Base-by-base conservation (phyloP, 169 alveolate species). In the Cryptosporidium felis region DNA sequence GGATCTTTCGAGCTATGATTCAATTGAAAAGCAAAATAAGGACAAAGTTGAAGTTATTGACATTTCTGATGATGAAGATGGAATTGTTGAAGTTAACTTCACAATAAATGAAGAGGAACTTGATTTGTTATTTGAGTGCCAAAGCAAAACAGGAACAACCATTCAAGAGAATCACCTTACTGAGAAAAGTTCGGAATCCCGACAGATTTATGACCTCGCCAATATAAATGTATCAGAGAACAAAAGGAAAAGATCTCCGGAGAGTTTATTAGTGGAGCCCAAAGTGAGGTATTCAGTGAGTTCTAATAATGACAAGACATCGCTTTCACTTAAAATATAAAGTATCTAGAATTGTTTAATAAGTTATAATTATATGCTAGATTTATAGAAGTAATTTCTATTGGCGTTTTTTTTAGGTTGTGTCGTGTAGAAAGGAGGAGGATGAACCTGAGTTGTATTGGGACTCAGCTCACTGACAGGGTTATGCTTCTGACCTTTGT, bases 41-140 rank as follows among this genome's bases (percentile, higher is more conserved):
- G 38, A 16, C 12, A 12, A 47, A 65, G 18, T 18, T 26, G 81
- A 65, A 28, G 18, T 65, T 12, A 65, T 65, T 23, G 10, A 65
- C 45, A 65, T 65, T 9, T 65, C 51, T n/a, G n/a, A n/a, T 74
- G 80, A 61, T 34, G 82, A 67, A 32, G 81, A 65, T 26, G 81
- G 49, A 46, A 38, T 46, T 21, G 82, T 2, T 5, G 60, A 63
- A 0, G 58, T 36, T 65, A 44, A 23, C 6, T 28, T 28, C n/a
- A 45, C 42, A 9, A n/a, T 46, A n/a, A 49, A 45, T 16, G 62
- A 44, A 12, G 81, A 65, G 18, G 49, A 65, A 23, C 18, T 65
- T 23, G 49, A 65, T 65, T 45, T 44, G 10, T 60, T 60, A 38
- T 18, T 60, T 36, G 23, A 23, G 21, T 14, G 40, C 10, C 30